Percentiles rank a stretch among this genome's conserved stretches.
phyloP scores from a whole-genome alignment of 768 basidiomycete genomes.

The Leccinellum albellum region DNA sequence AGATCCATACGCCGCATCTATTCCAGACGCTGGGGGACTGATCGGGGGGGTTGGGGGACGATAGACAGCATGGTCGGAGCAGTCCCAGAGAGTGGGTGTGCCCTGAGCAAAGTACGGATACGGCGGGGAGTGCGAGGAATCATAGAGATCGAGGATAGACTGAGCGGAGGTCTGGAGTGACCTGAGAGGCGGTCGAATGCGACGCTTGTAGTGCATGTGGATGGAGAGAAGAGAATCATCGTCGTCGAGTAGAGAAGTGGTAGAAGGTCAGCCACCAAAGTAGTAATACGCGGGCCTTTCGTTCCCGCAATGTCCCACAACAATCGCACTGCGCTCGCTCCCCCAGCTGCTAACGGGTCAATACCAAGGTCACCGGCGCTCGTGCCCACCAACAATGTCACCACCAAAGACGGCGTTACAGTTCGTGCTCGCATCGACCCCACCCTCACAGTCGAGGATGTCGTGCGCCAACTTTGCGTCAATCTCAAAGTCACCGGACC shows the following conservation, averaged over 20 bases:
- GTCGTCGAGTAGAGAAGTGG: no score
- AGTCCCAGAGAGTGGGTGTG: no score
- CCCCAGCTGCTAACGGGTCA: conserved; percentile 32
- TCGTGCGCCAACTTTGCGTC: conserved; percentile 76
- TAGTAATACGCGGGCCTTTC: no score
- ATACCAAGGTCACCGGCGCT: conserved; percentile 43
- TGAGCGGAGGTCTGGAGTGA: conserved; percentile 17
- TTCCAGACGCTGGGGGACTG: conserved; percentile 10
- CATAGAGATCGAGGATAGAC: not conserved
- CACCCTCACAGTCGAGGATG: conserved; percentile 78
- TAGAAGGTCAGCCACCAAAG: no score
- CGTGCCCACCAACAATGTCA: conserved; percentile 82
- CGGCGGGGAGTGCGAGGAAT: not conserved
- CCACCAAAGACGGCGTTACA: conserved; percentile 67
- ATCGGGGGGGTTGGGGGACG: conserved; percentile 17
- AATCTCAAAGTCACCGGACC: conserved; percentile 78
- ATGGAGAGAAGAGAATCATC: not conserved
- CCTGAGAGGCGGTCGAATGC: conserved; percentile 13
- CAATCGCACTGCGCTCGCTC: conserved; percentile 26
- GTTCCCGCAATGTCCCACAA: conserved; percentile 17
- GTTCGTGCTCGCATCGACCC: conserved; percentile 85
- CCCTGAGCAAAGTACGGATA: not conserved
- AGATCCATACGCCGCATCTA: conserved; percentile 5
- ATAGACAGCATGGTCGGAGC: not conserved
- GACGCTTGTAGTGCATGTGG: not conserved